phyloP scores from a whole-genome alignment of 306 rosid genomes.

The Mimosa pudica region DNA sequence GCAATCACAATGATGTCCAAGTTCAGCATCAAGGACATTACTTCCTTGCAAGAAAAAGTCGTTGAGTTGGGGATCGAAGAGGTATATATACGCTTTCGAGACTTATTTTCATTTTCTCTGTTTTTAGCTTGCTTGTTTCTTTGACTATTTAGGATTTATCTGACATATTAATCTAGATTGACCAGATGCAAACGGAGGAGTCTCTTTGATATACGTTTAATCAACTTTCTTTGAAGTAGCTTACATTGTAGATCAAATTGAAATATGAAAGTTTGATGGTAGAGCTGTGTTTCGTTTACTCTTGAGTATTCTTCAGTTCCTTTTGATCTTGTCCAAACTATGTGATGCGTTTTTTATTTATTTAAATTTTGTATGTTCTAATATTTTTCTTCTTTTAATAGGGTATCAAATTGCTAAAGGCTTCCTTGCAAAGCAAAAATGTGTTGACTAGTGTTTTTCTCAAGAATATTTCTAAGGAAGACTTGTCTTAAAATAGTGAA shows the following conservation, averaged over 20 bases:
- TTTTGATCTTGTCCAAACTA: too few relatives aligned
- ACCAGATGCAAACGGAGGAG: not conserved
- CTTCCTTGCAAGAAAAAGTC: conserved; percentile 32
- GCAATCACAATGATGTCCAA: conserved; percentile 32
- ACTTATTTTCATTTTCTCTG: not conserved
- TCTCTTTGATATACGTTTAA: not conserved
- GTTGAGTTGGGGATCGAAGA: conserved; percentile 39
- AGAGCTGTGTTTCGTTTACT: not conserved
- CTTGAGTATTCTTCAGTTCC: too few relatives aligned
- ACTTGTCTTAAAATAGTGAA: too few relatives aligned
- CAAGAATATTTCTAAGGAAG: too few relatives aligned
- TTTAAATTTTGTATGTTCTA: too few relatives aligned
- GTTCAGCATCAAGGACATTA: conserved; percentile 36
- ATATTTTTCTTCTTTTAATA: too few relatives aligned
- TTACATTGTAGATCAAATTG: not conserved
- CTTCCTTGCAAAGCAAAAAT: too few relatives aligned
- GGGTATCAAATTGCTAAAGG: too few relatives aligned
- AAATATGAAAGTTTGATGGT: not conserved
- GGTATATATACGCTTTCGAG: conserved; percentile 11
- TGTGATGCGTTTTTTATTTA: too few relatives aligned
- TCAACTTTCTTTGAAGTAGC: not conserved
- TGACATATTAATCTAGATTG: not conserved
- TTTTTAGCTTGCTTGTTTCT: not conserved
- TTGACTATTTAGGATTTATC: not conserved
- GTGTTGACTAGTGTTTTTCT: too few relatives aligned